phyloP scores from a whole-genome alignment of 768 basidiomycete species.

The Lepiota venenata region DNA sequence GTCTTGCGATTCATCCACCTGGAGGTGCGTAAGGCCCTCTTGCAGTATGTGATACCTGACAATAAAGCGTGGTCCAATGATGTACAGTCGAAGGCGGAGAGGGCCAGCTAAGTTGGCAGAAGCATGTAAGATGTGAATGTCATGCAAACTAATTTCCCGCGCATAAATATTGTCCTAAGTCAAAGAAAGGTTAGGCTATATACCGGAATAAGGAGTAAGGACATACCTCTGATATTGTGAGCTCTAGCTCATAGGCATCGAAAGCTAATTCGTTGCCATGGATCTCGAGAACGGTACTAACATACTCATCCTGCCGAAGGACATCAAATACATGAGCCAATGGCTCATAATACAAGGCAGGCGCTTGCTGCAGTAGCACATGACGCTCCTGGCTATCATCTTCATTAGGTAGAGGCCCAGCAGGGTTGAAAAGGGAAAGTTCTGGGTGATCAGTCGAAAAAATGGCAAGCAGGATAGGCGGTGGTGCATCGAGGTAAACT shows the following conservation, averaged over 20 bases:
- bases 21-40: conserved; percentile 43
- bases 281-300: conserved; percentile 43
- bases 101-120: conserved; percentile 59
- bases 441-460: conserved; percentile 33
- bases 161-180: conserved; percentile 65
- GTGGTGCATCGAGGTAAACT: conserved; percentile 74
- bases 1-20: conserved; percentile 4
- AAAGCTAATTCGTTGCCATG: conserved; percentile 62
- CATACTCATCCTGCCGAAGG: conserved; percentile 57
- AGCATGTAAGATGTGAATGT: conserved; percentile 68
- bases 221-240: conserved; percentile 63
- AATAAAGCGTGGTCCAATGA: conserved; percentile 57
- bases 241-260: conserved; percentile 66
- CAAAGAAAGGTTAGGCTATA: not conserved
- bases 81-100: conserved; percentile 53
- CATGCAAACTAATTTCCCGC: conserved; percentile 68
- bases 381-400: conserved; percentile 17
- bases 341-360: conserved; percentile 78
- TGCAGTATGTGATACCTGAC: conserved; percentile 62
- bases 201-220: not conserved
- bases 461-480: conserved; percentile 56
- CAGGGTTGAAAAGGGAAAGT: conserved; percentile 56
- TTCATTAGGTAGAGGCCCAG: conserved; percentile 15
- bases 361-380: conserved; percentile 59
- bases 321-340: conserved; percentile 68